These are phyloP conservation scores for Priceomyces fermenticarens DNA, from an alignment of 805 yeast genomes.

Conservation along the genomic window DNA sequence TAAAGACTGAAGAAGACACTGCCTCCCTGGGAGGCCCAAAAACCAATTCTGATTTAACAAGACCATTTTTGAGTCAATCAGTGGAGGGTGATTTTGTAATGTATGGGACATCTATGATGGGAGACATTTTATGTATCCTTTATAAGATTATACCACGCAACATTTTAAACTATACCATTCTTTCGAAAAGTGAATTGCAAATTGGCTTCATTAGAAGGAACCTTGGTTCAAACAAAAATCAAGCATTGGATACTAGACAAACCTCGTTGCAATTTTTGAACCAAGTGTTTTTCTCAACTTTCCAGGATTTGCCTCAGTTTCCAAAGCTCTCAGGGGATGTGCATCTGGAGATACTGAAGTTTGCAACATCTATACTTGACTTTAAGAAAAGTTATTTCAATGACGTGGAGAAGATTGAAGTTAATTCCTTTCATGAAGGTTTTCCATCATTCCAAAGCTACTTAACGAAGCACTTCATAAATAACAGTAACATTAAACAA, in stretches of 20 bases:
- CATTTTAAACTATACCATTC: constrained; percentile 23
- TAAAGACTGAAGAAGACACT: constrained; percentile 3
- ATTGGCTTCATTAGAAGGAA: constrained; percentile 22
- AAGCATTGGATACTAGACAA: neutral
- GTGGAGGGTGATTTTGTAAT: constrained; percentile 27
- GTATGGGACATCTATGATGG: constrained; percentile 18
- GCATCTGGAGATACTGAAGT: constrained; percentile 8
- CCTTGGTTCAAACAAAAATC: constrained; percentile 1
- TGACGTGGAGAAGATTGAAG: constrained; percentile 2
- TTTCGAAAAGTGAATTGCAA: constrained; percentile 21
- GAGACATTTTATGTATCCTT: constrained; percentile 19
- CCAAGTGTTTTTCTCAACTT: constrained; percentile 19
- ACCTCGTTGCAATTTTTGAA: constrained; percentile 24
- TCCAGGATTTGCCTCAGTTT: constrained; percentile 17
- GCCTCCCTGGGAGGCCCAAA: neutral
- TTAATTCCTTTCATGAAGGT: neutral
- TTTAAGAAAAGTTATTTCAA: constrained; percentile 14
- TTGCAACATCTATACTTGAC: constrained; percentile 11
- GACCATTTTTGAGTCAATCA: constrained; percentile 16
- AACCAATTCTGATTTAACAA: constrained; percentile 7
- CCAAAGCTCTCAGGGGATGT: constrained; percentile 10
- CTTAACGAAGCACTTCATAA: constrained; percentile 14
- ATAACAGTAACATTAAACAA: constrained; percentile 12
- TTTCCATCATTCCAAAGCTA: constrained; percentile 5
- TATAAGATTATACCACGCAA: constrained; percentile 25